Evolutionary conservation across 179 eudicot species (phyloP).

Genomic region (Gypsophila paniculata): DNA sequence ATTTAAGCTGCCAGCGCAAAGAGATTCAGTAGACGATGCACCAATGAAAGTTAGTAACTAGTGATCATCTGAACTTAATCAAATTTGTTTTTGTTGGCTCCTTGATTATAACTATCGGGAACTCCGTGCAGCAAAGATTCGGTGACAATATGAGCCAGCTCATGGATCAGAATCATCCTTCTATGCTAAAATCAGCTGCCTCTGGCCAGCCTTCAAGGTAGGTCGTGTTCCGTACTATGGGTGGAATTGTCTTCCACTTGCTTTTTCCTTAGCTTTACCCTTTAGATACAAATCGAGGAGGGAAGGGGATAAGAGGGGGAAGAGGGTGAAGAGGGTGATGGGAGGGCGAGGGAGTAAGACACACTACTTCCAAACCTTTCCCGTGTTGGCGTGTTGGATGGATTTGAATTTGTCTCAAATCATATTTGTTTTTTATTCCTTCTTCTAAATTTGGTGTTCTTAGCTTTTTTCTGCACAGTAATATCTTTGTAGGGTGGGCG

Average conservation of each 20-base stretch:
- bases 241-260: not conserved
- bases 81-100: not conserved
- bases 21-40: constrained; percentile 80
- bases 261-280: not conserved
- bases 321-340: not conserved
- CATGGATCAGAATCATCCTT: constrained; percentile 76
- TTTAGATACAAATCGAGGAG: not conserved
- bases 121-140: constrained; percentile 71
- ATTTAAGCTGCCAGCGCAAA: constrained; percentile 66
- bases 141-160: constrained; percentile 78
- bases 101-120: constrained; percentile 10
- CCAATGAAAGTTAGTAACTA: constrained; percentile 57
- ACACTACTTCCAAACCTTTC: no score
- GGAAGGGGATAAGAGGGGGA: not conserved
- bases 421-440: not conserved
- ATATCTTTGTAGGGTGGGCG: not conserved
- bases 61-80: not conserved
- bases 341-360: not conserved
- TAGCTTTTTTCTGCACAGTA: not conserved
- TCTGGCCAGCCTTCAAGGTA: constrained; percentile 83
- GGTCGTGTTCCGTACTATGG: constrained; percentile 18
- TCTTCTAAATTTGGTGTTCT: not conserved
- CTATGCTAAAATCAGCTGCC: constrained; percentile 66
- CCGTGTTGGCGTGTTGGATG: not conserved
- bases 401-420: not conserved